phyloP scores from a whole-genome alignment of 805 yeast genomes.

The Ogataea trehaloabstinens region DNA sequence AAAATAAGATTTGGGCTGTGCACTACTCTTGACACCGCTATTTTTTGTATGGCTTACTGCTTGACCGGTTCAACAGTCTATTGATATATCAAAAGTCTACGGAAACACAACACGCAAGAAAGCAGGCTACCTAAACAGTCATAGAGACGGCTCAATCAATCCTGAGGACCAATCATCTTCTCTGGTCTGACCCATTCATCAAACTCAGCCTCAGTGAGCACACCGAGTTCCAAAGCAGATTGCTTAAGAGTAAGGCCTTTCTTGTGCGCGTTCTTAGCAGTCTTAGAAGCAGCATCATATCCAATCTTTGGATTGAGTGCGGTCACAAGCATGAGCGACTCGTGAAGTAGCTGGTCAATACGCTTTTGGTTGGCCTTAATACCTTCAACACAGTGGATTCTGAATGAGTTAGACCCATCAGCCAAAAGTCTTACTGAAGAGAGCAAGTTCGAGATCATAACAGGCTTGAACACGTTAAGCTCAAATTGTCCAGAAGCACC shows the following conservation, averaged over 20 bases:
- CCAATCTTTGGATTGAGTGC: conserved; percentile 99
- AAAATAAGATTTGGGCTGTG: too few species aligned
- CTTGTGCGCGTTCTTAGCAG: conserved; percentile 98
- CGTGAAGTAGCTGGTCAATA: conserved; percentile 84
- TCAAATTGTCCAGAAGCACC: conserved; percentile 99
- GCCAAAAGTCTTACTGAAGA: conserved; percentile 84
- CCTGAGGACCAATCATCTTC: conserved; percentile 93
- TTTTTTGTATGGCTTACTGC: too few species aligned
- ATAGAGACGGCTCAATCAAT: too few species aligned
- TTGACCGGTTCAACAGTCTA: too few species aligned
- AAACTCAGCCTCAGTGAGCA: conserved; percentile 79
- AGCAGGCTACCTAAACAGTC: too few species aligned
- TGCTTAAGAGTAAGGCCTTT: conserved; percentile 95
- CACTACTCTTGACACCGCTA: too few species aligned
- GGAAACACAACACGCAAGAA: too few species aligned
- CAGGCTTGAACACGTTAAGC: conserved; percentile 97
- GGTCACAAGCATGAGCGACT: conserved; percentile 96
- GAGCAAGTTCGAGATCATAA: conserved; percentile 86
- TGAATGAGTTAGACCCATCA: conserved; percentile 88
- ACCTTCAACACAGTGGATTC: conserved; percentile 93
- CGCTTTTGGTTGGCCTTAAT: conserved; percentile 84
- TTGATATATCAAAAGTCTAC: too few species aligned
- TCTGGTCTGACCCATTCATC: conserved; percentile 98
- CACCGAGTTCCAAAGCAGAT: conserved; percentile 89
- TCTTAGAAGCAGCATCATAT: conserved; percentile 95